Percentiles rank a stretch among this genome's conserved stretches.
phyloP scores from a whole-genome alignment of 352 stramenopile species.

The Detonula confervacea region DNA sequence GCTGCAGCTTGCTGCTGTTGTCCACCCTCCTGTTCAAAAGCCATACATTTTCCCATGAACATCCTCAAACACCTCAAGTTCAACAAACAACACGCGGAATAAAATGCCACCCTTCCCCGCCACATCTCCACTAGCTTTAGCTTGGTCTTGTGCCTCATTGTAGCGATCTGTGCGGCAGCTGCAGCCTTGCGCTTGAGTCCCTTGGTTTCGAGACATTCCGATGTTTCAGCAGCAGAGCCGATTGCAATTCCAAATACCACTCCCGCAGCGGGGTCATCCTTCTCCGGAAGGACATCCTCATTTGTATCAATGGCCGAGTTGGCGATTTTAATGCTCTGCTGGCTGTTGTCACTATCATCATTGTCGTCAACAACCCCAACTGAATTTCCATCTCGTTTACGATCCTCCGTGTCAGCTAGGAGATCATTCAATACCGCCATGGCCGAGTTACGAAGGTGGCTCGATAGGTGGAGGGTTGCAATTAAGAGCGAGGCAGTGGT shows the following conservation, averaged over 20 bases:
- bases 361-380: background rate
- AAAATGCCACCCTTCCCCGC: slow-evolving; percentile 70
- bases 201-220: slow-evolving; percentile 77
- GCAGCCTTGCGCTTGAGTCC: slow-evolving; percentile 81
- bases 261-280: slow-evolving; percentile 50
- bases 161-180: slow-evolving; percentile 73
- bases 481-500: slow-evolving; percentile 54
- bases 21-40: background rate
- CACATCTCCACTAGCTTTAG: slow-evolving; percentile 61
- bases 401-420: slow-evolving; percentile 20
- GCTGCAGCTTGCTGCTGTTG: slow-evolving; percentile 14
- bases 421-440: slow-evolving; percentile 38
- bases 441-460: slow-evolving; percentile 39
- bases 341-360: slow-evolving; percentile 2
- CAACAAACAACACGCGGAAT: slow-evolving; percentile 61
- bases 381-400: slow-evolving; percentile 13
- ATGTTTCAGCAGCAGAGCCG: background rate
- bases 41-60: slow-evolving; percentile 55
- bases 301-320: slow-evolving; percentile 12
- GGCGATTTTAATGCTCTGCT: slow-evolving; percentile 56
- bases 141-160: slow-evolving; percentile 53
- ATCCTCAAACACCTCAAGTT: slow-evolving; percentile 63
- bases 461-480: slow-evolving; percentile 53
- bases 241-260: background rate
- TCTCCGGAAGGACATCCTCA: slow-evolving; percentile 48